A percentile compares a stretch with the other conserved stretches of the same genome.
Conservation (phyloP, 2,329 filamentous ascomycete species). For the Furcasterigmium sp. region DNA sequence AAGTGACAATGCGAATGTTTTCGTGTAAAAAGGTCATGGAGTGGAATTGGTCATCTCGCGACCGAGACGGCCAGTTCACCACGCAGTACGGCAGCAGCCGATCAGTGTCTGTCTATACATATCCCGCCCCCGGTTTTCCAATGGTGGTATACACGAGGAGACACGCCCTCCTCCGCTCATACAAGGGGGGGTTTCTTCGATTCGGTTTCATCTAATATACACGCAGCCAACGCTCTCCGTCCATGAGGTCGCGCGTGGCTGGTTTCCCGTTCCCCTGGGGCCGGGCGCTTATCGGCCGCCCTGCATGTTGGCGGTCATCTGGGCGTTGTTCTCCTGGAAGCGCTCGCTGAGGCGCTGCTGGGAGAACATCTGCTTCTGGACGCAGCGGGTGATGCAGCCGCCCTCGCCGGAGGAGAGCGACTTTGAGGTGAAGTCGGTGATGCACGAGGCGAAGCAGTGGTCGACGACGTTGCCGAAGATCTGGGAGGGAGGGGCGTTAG, state of each 20-base stretch:
- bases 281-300: slow-evolving; percentile 27
- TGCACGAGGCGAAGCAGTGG: slow-evolving; percentile 93
- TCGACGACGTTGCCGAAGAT: slow-evolving; percentile 66
- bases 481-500: slow-evolving; percentile 23
- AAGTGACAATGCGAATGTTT: too few species aligned
- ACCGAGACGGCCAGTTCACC: neutral
- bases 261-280: neutral
- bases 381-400: slow-evolving; percentile 88
- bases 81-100: neutral
- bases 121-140: neutral
- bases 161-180: neutral
- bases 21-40: neutral
- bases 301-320: slow-evolving; percentile 51
- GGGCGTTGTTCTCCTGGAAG: slow-evolving; percentile 68
- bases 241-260: too few species aligned
- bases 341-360: slow-evolving; percentile 86
- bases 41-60: slow-evolving; percentile 3
- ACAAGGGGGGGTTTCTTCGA: neutral
- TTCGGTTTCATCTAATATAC: slow-evolving; percentile 1
- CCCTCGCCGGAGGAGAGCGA: slow-evolving; percentile 82
- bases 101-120: neutral
- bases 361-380: slow-evolving; percentile 92
- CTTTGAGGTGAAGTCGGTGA: slow-evolving; percentile 98
- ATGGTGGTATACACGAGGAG: slow-evolving; percentile 9
- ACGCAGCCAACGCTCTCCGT: too few species aligned